Evolutionary conservation across 345 rosid species (phyloP).

Genomic region (Cardiospermum halicacabum): DNA sequence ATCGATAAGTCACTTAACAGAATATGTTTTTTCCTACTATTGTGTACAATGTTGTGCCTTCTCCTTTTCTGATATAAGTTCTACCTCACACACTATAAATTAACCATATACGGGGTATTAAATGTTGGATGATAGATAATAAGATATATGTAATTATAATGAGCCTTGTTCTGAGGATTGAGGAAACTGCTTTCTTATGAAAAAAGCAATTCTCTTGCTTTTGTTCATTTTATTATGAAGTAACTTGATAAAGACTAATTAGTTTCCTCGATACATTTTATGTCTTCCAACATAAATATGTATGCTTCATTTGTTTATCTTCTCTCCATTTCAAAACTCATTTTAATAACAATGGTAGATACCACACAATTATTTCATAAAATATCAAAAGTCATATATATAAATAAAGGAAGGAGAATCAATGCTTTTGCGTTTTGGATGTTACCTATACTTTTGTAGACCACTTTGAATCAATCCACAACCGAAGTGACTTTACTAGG

Average conservation of each 20-base stretch:
- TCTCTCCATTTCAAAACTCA: too few relatives aligned
- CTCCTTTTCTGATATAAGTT: constrained; percentile 49
- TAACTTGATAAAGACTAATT: not conserved
- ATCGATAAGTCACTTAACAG: constrained; percentile 70
- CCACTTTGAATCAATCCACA: not conserved
- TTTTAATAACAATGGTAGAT: too few relatives aligned
- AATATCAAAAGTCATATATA: too few relatives aligned
- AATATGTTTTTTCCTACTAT: constrained; percentile 65
- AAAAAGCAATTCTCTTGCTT: not conserved
- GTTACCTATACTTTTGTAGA: not conserved
- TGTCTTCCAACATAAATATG: too few relatives aligned
- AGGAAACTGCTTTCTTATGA: not conserved
- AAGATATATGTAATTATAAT: constrained; percentile 11
- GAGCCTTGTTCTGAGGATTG: not conserved
- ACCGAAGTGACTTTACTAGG: not conserved
- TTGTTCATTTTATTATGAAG: too few relatives aligned
- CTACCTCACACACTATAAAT: too few relatives aligned
- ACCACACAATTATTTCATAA: too few relatives aligned
- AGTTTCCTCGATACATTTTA: too few relatives aligned
- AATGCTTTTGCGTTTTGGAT: not conserved
- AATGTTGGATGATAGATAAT: constrained; percentile 10
- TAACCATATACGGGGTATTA: too few relatives aligned
- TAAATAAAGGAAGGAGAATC: not conserved
- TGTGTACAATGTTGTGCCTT: constrained; percentile 64
- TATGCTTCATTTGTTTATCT: too few relatives aligned